Evolutionary conservation across 441 rosid species (phyloP).

Genomic region (Brassica hybrid): DNA sequence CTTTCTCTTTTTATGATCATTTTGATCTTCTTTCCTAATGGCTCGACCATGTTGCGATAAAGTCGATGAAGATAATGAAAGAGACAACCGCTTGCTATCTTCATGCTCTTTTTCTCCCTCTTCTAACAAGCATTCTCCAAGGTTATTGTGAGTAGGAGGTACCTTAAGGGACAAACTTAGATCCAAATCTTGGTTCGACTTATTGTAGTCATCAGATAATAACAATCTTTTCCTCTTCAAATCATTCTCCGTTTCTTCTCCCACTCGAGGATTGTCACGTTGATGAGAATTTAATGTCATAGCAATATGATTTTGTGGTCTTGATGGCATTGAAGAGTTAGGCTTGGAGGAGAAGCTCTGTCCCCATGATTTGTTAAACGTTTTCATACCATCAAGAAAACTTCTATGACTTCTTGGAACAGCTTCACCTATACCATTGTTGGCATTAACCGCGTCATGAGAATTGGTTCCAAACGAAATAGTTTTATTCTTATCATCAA

Average conservation of each 20-base stretch:
- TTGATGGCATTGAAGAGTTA: slow-evolving; percentile 34
- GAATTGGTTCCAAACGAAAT: slow-evolving; percentile 39
- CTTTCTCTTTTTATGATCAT: slow-evolving; percentile 45
- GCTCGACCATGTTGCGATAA: slow-evolving; percentile 47
- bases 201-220: slow-evolving; percentile 35
- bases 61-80: slow-evolving; percentile 65
- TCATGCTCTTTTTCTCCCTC: slow-evolving; percentile 27
- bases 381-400: slow-evolving; percentile 40
- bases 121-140: slow-evolving; percentile 33
- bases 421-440: slow-evolving; percentile 28
- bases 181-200: slow-evolving; percentile 50
- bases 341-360: slow-evolving; percentile 40
- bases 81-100: slow-evolving; percentile 56
- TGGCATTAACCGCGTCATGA: slow-evolving; percentile 32
- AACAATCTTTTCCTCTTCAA: slow-evolving; percentile 50
- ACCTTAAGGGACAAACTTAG: slow-evolving; percentile 76
- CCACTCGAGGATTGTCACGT: slow-evolving; percentile 29
- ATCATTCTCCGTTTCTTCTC: slow-evolving; percentile 39
- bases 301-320: slow-evolving; percentile 27
- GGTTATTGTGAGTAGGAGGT: slow-evolving; percentile 33
- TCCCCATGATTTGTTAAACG: slow-evolving; percentile 46
- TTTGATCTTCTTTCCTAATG: slow-evolving; percentile 48
- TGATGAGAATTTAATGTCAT: slow-evolving; percentile 22
- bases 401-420: slow-evolving; percentile 38
- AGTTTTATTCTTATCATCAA: slow-evolving; percentile 42